These are phyloP conservation scores for Globisporangium paroecandrum DNA, from an alignment of 352 stramenopile genomes.

Conservation along the genomic window DNA sequence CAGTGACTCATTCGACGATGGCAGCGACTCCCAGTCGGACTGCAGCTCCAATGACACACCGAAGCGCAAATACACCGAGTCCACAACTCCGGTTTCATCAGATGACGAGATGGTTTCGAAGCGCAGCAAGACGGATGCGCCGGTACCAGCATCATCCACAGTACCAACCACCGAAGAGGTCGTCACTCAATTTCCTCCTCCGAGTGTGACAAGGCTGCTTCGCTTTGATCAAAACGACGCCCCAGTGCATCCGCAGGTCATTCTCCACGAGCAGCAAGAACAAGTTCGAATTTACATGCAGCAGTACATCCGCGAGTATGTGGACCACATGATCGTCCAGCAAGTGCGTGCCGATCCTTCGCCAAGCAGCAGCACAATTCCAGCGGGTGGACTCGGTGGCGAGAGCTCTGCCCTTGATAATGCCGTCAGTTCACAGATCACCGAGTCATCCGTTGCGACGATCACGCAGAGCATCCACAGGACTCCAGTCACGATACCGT, in stretches of 20 bases:
- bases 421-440: not conserved
- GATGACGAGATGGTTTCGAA: conserved; percentile 32
- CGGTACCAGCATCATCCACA: not conserved
- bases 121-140: conserved; percentile 16
- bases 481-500: conserved; percentile 54
- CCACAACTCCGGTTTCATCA: conserved; percentile 23
- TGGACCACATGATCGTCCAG: conserved; percentile 39
- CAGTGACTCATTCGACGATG: conserved; percentile 56
- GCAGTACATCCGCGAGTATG: conserved; percentile 61
- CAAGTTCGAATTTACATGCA: conserved; percentile 52
- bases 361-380: not conserved
- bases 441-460: conserved; percentile 12
- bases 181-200: not conserved
- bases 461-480: conserved; percentile 39
- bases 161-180: not conserved
- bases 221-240: conserved; percentile 36
- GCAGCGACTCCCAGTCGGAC: conserved; percentile 55
- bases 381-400: not conserved
- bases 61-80: conserved; percentile 44
- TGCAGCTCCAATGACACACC: conserved; percentile 25
- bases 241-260: conserved; percentile 46
- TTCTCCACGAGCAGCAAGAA: conserved; percentile 49
- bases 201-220: conserved; percentile 24
- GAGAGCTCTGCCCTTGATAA: conserved; percentile 5
- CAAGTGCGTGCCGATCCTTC: conserved; percentile 21